Evolutionary conservation across 176 grass and related monocot genomes (phyloP).

Genomic region (Ampelocalamus luodianensis): DNA sequence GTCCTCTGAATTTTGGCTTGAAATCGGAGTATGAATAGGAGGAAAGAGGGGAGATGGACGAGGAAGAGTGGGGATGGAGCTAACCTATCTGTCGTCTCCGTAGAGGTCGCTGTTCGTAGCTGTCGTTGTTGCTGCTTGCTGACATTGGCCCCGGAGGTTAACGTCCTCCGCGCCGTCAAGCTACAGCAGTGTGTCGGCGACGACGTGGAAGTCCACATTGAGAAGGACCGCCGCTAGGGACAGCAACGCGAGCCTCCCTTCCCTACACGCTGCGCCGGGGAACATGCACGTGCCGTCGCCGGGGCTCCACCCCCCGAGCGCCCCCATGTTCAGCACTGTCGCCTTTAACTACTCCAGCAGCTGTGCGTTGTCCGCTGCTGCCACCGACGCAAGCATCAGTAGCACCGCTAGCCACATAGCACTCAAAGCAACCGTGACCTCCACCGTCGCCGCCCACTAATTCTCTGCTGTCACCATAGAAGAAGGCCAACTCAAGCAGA

Average conservation of each 20-base stretch:
- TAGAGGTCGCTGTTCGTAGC: too few species aligned
- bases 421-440: background rate
- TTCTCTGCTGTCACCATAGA: background rate
- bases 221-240: constrained; percentile 33
- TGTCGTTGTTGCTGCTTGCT: too few species aligned
- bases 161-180: constrained; percentile 43
- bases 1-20: too few species aligned
- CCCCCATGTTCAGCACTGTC: constrained; percentile 33
- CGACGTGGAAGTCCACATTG: constrained; percentile 43
- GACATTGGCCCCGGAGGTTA: constrained; percentile 50
- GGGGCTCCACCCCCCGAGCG: constrained; percentile 47
- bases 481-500: background rate
- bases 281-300: constrained; percentile 45
- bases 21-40: too few species aligned
- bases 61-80: too few species aligned
- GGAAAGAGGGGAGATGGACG: too few species aligned
- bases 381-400: background rate
- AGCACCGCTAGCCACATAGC: constrained; percentile 17
- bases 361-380: constrained; percentile 47
- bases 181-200: constrained; percentile 39
- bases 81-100: too few species aligned
- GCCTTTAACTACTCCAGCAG: constrained; percentile 57
- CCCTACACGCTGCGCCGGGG: constrained; percentile 43
- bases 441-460: background rate
- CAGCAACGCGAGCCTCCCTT: constrained; percentile 41